Conservation (phyloP, 2,329 filamentous ascomycete genomes). For the Ampelomyces quisqualis region DNA sequence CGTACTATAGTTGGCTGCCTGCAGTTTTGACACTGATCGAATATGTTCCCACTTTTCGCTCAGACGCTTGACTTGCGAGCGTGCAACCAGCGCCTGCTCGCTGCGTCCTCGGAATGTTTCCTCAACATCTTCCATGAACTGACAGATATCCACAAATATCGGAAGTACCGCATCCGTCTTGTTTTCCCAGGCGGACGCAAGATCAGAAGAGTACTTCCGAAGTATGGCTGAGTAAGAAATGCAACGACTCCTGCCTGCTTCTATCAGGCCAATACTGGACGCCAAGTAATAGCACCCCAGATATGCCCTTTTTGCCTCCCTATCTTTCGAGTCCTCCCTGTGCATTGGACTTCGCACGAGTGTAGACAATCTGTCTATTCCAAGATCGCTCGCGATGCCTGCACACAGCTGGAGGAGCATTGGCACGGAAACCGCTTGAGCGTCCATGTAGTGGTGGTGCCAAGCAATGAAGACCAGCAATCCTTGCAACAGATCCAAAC, state of each 20-base stretch:
- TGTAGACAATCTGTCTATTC: conserved; percentile 30
- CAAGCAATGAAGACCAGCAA: conserved; percentile 41
- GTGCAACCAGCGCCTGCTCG: conserved; percentile 33
- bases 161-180: conserved; percentile 35
- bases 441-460: conserved; percentile 43
- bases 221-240: conserved; percentile 32
- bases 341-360: conserved; percentile 19
- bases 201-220: conserved; percentile 35
- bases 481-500: conserved; percentile 6
- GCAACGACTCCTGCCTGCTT: conserved; percentile 24
- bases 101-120: conserved; percentile 34
- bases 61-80: conserved; percentile 36
- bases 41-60: conserved; percentile 40
- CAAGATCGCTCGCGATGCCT: conserved; percentile 36
- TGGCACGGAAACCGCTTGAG: conserved; percentile 36
- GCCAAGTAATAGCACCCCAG: conserved; percentile 40
- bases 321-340: conserved; percentile 24
- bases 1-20: conserved; percentile 37
- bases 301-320: conserved; percentile 39
- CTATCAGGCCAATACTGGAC: conserved; percentile 29
- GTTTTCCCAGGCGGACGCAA: conserved; percentile 34
- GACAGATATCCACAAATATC: conserved; percentile 34
- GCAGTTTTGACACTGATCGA: conserved; percentile 28
- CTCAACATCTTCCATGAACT: conserved; percentile 40
- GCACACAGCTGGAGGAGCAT: conserved; percentile 39